These are phyloP conservation scores for Ogataea ganodermae DNA, from an alignment of 805 yeast species.

Conservation along the genomic window DNA sequence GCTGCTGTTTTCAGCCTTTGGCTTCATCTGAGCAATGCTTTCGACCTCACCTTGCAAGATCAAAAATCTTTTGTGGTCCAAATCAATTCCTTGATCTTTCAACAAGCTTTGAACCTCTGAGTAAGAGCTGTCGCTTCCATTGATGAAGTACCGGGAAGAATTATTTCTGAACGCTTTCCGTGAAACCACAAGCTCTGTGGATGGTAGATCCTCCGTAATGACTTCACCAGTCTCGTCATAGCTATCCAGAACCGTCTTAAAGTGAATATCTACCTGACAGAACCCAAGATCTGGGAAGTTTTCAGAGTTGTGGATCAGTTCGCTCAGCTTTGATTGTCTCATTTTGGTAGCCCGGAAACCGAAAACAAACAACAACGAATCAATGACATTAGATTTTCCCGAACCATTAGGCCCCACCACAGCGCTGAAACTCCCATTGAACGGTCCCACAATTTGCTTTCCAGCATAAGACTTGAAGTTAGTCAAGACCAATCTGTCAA, in stretches of 20 bases:
- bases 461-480: constrained; percentile 98
- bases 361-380: constrained; percentile 94
- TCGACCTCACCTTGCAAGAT: constrained; percentile 98
- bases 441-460: constrained; percentile 89
- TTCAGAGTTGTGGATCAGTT: constrained; percentile 89
- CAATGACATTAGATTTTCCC: constrained; percentile 97
- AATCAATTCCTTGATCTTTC: constrained; percentile 83
- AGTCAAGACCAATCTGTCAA: constrained; percentile 68
- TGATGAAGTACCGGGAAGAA: constrained; percentile 74
- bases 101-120: constrained; percentile 76
- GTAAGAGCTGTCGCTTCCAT: constrained; percentile 68
- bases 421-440: constrained; percentile 90
- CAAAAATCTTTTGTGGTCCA: constrained; percentile 91
- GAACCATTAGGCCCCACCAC: constrained; percentile 99
- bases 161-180: constrained; percentile 80
- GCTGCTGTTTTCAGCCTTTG: constrained; percentile 88
- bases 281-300: constrained; percentile 61
- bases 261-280: constrained; percentile 91
- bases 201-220: constrained; percentile 49
- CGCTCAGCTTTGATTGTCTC: constrained; percentile 94
- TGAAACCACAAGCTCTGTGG: constrained; percentile 66
- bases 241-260: constrained; percentile 69
- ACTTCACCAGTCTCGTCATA: constrained; percentile 23
- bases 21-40: constrained; percentile 97
- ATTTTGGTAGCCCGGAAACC: constrained; percentile 95